These are phyloP conservation scores for Amesomyces nigricolor DNA, from an alignment of 2,329 filamentous ascomycete genomes.

Conservation along the genomic window DNA sequence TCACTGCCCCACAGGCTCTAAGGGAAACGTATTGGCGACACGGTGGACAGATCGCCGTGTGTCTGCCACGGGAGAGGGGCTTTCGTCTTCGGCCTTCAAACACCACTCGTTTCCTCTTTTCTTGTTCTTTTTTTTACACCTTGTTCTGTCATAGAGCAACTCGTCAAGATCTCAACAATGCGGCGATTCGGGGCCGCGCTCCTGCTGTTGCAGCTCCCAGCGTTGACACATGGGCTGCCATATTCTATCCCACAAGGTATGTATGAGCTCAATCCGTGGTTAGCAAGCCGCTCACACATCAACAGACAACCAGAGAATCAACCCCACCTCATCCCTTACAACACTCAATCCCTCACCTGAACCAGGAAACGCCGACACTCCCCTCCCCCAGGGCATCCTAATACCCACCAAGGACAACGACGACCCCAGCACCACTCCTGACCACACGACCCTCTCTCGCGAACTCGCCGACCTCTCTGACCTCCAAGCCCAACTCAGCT, in stretches of 20 bases:
- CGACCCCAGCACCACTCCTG: background rate
- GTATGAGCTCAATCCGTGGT: background rate
- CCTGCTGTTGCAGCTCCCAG: constrained; percentile 2
- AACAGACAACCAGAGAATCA: no score
- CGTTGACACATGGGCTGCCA: background rate
- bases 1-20: no score
- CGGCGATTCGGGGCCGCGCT: constrained; percentile 2
- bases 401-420: no score
- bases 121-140: background rate
- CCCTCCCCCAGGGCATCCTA: no score
- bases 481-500: constrained; percentile 1
- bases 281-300: background rate
- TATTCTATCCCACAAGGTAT: background rate
- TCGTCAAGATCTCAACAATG: background rate
- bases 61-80: no score
- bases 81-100: no score
- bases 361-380: no score
- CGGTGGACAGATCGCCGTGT: no score
- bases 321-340: no score
- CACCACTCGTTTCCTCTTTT: no score
- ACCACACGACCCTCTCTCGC: background rate
- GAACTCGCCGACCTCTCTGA: constrained; percentile 6
- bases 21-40: no score
- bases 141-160: background rate
- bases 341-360: no score